Evolutionary conservation across 176 grass and related monocot species (phyloP), one percentile per base, ranked within the genome.

Genomic region (Ananas comosus): DNA sequence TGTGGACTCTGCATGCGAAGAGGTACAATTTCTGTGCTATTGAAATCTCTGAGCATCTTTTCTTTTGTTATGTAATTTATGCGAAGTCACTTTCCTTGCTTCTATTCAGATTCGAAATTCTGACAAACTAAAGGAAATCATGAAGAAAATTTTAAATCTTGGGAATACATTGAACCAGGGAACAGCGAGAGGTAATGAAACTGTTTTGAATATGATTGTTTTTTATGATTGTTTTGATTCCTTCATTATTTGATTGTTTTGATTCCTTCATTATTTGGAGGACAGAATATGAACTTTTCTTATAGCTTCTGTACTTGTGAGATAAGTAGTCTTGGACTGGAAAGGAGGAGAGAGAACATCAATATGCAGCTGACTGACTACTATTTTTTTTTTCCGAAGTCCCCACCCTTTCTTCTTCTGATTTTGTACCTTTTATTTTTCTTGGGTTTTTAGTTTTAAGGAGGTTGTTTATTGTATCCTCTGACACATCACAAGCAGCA

Each of bases 91-190:
- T 63, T 77, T 49, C 58, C 50, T 53, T 74, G 72, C 77, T 51
- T 24, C 11, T 53, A 64, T 51, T 78, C 81, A 92, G 93, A 68
- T 96, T 69, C 70, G 93, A 78, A 80, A 81, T 75, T 96, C 93
- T 64, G 86, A 96, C 33, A 96, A 96, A 73, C 75, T 96, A 74
- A 92, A 92, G 81, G 83, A 85, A 54, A 96, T 96, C 79, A 92
- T 96, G 93, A 79, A 96, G 53, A 96, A 91, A 76, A 96, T 96
- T 83, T 64, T 96, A 23, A 74, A 75, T 72, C 85, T 96, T 71
- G 93, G 93, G 65, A 96, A 96, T 84, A 85, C 83, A 58, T 79
- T 96, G 74, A 96, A 96, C 83, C 86, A 92, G 70, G 93, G 93
- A 71, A 96, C 93, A 50, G 83, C 88, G 74, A 83, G 88, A 90